phyloP scores from a whole-genome alignment of 306 rosid species.

The Ochetophila trinervis region DNA sequence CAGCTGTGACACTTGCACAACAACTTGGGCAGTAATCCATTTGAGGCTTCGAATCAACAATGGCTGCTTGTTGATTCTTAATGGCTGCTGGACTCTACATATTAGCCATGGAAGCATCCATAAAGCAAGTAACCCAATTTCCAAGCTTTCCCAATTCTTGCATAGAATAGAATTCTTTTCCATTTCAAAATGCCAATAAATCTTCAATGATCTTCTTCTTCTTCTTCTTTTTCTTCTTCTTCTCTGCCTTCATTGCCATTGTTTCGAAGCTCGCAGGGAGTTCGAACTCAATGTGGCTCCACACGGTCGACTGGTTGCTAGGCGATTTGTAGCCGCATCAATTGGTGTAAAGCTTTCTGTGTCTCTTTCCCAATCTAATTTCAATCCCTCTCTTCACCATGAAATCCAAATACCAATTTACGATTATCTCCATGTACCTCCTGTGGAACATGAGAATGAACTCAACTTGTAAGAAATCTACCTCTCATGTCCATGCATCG shows the following conservation, averaged over 20 bases:
- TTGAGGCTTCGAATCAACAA: too few relatives aligned
- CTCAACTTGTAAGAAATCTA: conserved; percentile 49
- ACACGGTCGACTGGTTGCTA: conserved; percentile 63
- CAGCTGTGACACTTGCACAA: too few relatives aligned
- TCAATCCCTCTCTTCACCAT: conserved; percentile 71
- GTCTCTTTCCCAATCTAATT: conserved; percentile 56
- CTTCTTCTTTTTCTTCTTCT: conserved; percentile 62
- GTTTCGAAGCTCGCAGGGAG: conserved; percentile 85
- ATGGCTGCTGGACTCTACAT: too few relatives aligned
- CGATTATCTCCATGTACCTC: conserved; percentile 46
- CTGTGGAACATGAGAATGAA: conserved; percentile 56
- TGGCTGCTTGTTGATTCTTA: too few relatives aligned
- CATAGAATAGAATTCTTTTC: conserved; percentile 75
- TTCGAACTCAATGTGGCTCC: conserved; percentile 90
- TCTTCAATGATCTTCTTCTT: conserved; percentile 74
- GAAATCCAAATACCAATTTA: conserved; percentile 54
- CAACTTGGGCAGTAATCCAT: too few relatives aligned
- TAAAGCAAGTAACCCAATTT: conserved; percentile 64
- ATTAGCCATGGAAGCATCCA: conserved; percentile 82
- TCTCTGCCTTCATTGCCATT: conserved; percentile 68
- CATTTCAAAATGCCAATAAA: conserved; percentile 61
- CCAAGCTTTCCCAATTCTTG: conserved; percentile 84
- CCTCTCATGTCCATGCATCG: conserved; percentile 55
- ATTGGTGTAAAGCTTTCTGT: conserved; percentile 77
- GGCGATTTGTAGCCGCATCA: conserved; percentile 79